phyloP scores from a whole-genome alignment of 2,329 filamentous ascomycete genomes.

The Diplocarpon rosae region DNA sequence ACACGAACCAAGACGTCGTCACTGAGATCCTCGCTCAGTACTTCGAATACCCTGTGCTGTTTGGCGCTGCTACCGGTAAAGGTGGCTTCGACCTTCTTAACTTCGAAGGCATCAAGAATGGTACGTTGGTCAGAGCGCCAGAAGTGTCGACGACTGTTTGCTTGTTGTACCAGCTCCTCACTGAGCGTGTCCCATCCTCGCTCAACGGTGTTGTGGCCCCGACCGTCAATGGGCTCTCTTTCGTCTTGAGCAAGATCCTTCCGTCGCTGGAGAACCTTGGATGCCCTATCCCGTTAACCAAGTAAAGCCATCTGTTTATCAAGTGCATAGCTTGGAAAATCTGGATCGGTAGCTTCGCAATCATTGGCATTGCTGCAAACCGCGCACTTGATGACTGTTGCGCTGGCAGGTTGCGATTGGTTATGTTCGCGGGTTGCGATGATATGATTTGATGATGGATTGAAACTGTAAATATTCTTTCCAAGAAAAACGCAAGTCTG shows the following conservation, averaged over 20 bases:
- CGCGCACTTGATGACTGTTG: not conserved
- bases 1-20: slow-evolving; percentile 28
- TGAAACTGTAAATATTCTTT: slow-evolving; percentile 9
- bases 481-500: slow-evolving; percentile 9
- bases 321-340: not conserved
- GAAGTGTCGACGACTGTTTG: slow-evolving; percentile 22
- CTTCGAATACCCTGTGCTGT: slow-evolving; percentile 32
- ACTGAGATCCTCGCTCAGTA: slow-evolving; percentile 33
- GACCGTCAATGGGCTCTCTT: slow-evolving; percentile 26
- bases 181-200: slow-evolving; percentile 29
- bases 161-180: slow-evolving; percentile 34
- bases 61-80: slow-evolving; percentile 32
- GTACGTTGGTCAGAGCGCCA: slow-evolving; percentile 13
- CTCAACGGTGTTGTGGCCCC: slow-evolving; percentile 30
- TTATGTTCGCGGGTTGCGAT: not conserved
- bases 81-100: slow-evolving; percentile 30
- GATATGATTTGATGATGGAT: not conserved
- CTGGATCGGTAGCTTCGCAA: not conserved
- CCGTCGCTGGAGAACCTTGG: slow-evolving; percentile 28
- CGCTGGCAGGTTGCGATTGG: not conserved
- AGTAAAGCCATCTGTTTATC: not conserved
- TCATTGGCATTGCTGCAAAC: not conserved
- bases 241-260: slow-evolving; percentile 22
- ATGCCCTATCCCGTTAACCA: slow-evolving; percentile 24
- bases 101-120: slow-evolving; percentile 31